Base-by-base conservation (phyloP, 2,329 filamentous ascomycete genomes). In the Leptographium flavum region DNA sequence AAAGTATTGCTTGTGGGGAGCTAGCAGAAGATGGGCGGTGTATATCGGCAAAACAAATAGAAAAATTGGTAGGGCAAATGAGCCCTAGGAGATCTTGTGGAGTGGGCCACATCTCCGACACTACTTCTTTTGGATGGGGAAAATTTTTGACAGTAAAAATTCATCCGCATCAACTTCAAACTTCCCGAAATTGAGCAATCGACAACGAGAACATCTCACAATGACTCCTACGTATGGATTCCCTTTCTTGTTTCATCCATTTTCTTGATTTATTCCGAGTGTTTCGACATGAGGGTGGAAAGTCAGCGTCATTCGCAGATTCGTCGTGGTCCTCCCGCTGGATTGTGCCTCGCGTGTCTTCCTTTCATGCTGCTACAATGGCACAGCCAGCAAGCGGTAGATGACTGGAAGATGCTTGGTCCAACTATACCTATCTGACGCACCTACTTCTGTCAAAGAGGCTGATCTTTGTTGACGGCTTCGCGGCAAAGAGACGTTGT, bases 321-420 rank as follows among this genome's bases (percentile, higher is more conserved):
- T 85, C n/a, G 81, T 84, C 75, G 77, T 76, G 73, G 83, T 86
- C 79, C 79, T 83, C 79, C 86, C 77, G 79, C 83, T 87, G 79
- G 74, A 63, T 54, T 64, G 63, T n/a, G n/a, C n/a, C n/a, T 56
- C 56, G 57, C 57, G 14, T 27, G 58, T 52, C 55, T 46, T 21
- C 37, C 25, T 23, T 3, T 11, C 6, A 14, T 19, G 19, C n/a
- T 36, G 17, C 22, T 19, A 22, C 23, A 11, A 25, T n/a, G 7
- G 11, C 15, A 30, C 19, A 15, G 19, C 23, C 37, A 28, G 10
- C 37, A 23, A n/a, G n/a, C n/a, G 5, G 27, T 9, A 11, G 9
- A 33, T 25, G 21, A n/a, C 11, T 15, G 13, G 17, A 30, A 33
- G 21, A 44, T 21, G 21, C 23, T 22, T 64, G 69, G 69, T 72